Base-by-base conservation (phyloP, 1,284 basidiomycete genomes). In the Sphagnurus paluster region DNA sequence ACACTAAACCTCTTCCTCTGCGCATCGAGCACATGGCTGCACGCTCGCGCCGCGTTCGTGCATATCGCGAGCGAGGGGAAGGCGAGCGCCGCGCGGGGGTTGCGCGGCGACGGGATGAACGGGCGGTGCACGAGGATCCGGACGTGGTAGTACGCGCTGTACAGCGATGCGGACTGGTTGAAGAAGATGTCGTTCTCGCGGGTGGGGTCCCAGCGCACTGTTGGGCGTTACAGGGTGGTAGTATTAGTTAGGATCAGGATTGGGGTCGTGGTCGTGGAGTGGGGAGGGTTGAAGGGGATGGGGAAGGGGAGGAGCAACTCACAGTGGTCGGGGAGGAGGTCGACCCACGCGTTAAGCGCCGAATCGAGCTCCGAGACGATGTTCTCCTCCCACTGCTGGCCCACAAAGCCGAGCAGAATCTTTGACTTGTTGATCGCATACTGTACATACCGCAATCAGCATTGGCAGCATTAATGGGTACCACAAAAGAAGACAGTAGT, bases 51-150 rank as follows among this genome's bases (percentile, higher is more conserved):
- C 1, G 90, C 90, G 50, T 89, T 91, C 8, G 84, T 85, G 62
- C 90, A 93, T 40, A 93, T 90, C 0, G 89, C 85, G 11, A 93
- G 72, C 0, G 88, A 90, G 0, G 90, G 87, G 45, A 72, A 83
- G 60, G 80, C 72, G 2, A 84, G 63, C 1, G 77, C 67, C 24
- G 39, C 39, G 0, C 77, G 76, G 0, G 76, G 75, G 47, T 78
- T 78, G 33, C 71, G 71, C 1, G 79, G 77, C 0, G 82, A 80
- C 0, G 87, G 85, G 46, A 93, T 90, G 67, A 92, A 93, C 0
- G 87, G 88, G 8, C 90, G 76, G 60, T 93, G 90, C 36, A 91
- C 81, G 34, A 86, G 73, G 56, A 93, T 91, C 56, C 86, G 85
- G 17, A 85, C 68, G 48, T 83, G 74, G 61, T 92, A 90, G 61